Conservation (phyloP, 768 basidiomycete genomes). For the Cyathus striatus region DNA sequence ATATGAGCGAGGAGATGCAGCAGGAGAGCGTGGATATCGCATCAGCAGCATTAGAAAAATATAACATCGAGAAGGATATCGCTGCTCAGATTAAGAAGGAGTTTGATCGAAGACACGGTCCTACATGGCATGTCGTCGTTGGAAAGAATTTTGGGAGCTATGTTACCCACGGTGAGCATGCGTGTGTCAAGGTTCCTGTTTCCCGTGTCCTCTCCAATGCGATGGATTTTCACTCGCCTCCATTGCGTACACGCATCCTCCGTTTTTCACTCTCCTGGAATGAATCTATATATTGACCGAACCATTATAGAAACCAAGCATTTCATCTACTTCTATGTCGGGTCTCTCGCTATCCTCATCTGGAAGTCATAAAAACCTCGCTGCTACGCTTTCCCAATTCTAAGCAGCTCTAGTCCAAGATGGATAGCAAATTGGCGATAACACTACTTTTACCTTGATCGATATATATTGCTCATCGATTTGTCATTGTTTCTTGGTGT, state of each 20-base stretch:
- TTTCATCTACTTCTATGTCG: slow-evolving; percentile 98
- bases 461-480: too few relatives aligned
- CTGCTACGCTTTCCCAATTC: too few relatives aligned
- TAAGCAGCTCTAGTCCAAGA: too few relatives aligned
- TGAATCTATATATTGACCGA: too few relatives aligned
- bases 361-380: slow-evolving; percentile 93
- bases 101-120: slow-evolving; percentile 87
- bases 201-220: slow-evolving; percentile 4
- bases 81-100: slow-evolving; percentile 98
- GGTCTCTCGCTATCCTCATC: slow-evolving; percentile 86
- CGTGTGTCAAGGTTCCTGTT: slow-evolving; percentile 4
- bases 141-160: slow-evolving; percentile 99
- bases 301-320: slow-evolving; percentile 94
- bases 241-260: background rate
- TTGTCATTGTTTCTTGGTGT: too few relatives aligned
- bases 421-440: too few relatives aligned
- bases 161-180: slow-evolving; percentile 84
- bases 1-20: slow-evolving; percentile 97
- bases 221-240: slow-evolving; percentile 2
- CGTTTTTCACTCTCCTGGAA: too few relatives aligned
- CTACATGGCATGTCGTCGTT: slow-evolving; percentile 98
- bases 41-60: slow-evolving; percentile 80
- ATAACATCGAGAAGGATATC: slow-evolving; percentile 96
- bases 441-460: too few relatives aligned
- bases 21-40: slow-evolving; percentile 90